These are phyloP conservation scores for Colletotrichum euphorbiae DNA, from an alignment of 2,329 filamentous ascomycete species.

Conservation along the genomic window DNA sequence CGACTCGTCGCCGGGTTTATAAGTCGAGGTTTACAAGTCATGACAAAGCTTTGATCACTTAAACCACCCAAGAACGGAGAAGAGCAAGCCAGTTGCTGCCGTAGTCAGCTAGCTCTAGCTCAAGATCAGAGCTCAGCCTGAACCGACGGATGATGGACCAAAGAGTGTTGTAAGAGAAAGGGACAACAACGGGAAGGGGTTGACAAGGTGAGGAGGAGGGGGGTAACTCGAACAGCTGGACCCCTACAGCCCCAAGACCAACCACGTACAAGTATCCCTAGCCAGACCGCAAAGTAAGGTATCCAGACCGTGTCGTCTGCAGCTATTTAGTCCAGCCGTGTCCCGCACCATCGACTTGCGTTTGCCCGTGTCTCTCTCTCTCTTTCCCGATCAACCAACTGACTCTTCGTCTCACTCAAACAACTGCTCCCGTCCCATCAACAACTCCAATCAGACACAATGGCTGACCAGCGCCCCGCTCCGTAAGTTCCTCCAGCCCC, in stretches of 20 bases:
- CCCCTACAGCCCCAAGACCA: constrained; percentile 18
- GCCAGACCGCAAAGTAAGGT: not conserved
- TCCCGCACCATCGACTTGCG: constrained; percentile 2
- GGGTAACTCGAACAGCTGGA: not conserved
- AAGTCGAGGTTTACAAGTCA: too few relatives aligned
- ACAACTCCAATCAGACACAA: constrained; percentile 29
- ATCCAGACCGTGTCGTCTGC: not conserved
- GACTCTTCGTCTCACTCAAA: not conserved
- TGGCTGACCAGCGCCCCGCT: constrained; percentile 41
- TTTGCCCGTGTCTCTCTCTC: not conserved
- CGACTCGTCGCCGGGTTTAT: too few relatives aligned
- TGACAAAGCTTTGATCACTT: not conserved
- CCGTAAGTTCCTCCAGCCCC: constrained; percentile 37
- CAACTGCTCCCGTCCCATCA: not conserved
- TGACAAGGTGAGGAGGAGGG: constrained; percentile 6
- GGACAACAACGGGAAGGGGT: not conserved
- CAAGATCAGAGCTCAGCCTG: not conserved
- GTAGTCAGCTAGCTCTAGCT: not conserved
- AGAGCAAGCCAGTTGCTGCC: not conserved
- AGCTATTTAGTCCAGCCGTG: constrained; percentile 34
- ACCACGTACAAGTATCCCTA: not conserved
- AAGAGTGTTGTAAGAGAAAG: not conserved
- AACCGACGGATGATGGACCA: not conserved
- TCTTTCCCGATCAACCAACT: not conserved
- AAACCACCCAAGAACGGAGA: not conserved